These are phyloP conservation scores for Lobosporangium transversale DNA, from an alignment of 192 early-diverging fungal genomes.

Conservation along the genomic window DNA sequence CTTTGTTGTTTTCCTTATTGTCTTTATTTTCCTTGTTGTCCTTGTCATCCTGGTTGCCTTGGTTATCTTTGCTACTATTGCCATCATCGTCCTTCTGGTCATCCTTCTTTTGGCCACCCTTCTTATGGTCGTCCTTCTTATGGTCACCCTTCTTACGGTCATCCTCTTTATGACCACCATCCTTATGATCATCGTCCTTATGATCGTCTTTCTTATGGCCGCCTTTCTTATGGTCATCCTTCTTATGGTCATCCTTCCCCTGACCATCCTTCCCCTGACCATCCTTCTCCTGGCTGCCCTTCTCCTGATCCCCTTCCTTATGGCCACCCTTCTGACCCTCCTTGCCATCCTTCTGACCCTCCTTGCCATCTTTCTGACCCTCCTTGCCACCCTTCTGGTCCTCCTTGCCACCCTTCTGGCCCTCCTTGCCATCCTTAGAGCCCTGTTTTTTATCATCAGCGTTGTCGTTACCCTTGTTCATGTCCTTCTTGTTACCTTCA, in stretches of 20 bases:
- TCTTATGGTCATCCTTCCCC: no score
- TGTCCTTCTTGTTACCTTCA: no score
- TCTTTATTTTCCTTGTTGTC: conserved; percentile 10
- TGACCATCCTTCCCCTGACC: no score
- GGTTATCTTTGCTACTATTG: no score
- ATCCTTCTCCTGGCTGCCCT: no score
- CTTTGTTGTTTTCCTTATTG: conserved; percentile 18
- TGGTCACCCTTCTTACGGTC: no score
- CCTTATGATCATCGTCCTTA: conserved; percentile 7
- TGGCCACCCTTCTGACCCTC: background rate
- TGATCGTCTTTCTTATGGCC: background rate
- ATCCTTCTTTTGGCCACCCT: no score
- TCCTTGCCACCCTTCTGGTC: background rate
- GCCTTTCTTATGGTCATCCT: no score
- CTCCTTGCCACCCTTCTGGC: background rate
- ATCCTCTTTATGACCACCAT: no score
- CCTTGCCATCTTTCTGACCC: background rate
- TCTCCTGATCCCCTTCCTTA: background rate
- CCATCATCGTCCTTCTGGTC: no score
- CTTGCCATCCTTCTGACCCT: background rate
- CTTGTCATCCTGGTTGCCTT: conserved; percentile 9
- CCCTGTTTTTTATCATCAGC: background rate
- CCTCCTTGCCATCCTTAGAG: background rate
- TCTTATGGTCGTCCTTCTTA: no score
- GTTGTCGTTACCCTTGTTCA: no score